phyloP scores from a whole-genome alignment of 805 yeast genomes.

The Lachancea fermentati region DNA sequence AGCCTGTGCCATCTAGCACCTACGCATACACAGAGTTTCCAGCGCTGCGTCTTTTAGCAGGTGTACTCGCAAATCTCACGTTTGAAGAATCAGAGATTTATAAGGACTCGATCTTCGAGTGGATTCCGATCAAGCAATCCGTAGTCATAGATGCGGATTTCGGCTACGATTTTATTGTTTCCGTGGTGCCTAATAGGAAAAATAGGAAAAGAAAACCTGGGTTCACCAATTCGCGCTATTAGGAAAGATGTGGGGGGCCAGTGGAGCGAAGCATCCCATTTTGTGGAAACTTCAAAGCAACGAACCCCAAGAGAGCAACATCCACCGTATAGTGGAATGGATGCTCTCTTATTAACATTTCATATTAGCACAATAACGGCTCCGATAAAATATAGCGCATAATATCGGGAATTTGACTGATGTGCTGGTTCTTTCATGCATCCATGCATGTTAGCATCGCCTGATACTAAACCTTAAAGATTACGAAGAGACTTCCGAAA shows the following conservation, averaged over 20 bases:
- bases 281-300: not conserved
- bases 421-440: slow-evolving; percentile 29
- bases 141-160: slow-evolving; percentile 9
- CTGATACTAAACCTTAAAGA: too few relatives aligned
- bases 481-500: too few relatives aligned
- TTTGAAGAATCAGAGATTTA: slow-evolving; percentile 13
- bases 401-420: slow-evolving; percentile 40
- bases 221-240: not conserved
- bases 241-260: not conserved
- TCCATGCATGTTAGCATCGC: not conserved
- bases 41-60: slow-evolving; percentile 17
- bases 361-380: slow-evolving; percentile 41
- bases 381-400: slow-evolving; percentile 34
- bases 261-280: not conserved
- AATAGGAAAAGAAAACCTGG: not conserved
- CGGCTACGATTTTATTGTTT: slow-evolving; percentile 12
- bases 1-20: slow-evolving; percentile 10
- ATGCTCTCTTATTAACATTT: slow-evolving; percentile 13
- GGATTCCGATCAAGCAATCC: slow-evolving; percentile 13
- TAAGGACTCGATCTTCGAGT: slow-evolving; percentile 14
- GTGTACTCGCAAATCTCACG: slow-evolving; percentile 9
- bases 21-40: slow-evolving; percentile 9
- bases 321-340: not conserved
- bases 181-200: slow-evolving; percentile 6
- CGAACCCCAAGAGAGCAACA: not conserved